Evolutionary conservation across 352 stramenopile species (phyloP), one percentile per base, ranked within the genome.

Genomic region (Phytophthora crassamura): DNA sequence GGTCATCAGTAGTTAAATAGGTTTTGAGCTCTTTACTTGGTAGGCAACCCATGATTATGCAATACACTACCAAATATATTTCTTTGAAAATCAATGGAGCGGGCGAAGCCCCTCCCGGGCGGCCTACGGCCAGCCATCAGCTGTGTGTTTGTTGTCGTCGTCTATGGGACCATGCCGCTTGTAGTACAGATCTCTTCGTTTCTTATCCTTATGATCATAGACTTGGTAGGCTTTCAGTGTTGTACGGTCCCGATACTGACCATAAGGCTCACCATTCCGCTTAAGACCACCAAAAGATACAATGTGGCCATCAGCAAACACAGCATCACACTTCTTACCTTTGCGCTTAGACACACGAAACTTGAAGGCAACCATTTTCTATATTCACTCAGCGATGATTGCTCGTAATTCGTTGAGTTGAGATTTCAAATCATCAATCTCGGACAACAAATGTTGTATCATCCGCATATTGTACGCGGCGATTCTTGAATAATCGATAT

Each of bases 231-330:
- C 16, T 11, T 47, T 47, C 18, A 47, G n/a, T 3, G n/a, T 32
- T 20, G 40, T 47, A n/a, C 40, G 40, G 32, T 47, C 40, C 16
- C n/a, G 3, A 32, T 47, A 36, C 6, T 53, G 46, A 42, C 6
- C 30, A 53, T 53, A 53, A 53, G 46, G 46, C 30, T 53, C 28
- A 51, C 45, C 28, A 33, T 36, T 14, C 45, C 45, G 45, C 45
- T 51, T 51, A 51, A 51, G 25, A 53, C 28, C 46, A 3, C 46
- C 46, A 53, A 53, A 53, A 53, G 46, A 53, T 53, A 53, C 46
- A 53, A 53, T n/a, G 30, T 41, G 28, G 32, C 46, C 46, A 53
- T 53, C 46, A 53, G 46, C 46, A 53, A 53, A 53, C 32, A 53
- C 46, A 53, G 46, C 46, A 18, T 53, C 46, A 53, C 41, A 53